Evolutionary conservation across 176 grass and related monocot genomes (phyloP).

Genomic region (Areca catechu): DNA sequence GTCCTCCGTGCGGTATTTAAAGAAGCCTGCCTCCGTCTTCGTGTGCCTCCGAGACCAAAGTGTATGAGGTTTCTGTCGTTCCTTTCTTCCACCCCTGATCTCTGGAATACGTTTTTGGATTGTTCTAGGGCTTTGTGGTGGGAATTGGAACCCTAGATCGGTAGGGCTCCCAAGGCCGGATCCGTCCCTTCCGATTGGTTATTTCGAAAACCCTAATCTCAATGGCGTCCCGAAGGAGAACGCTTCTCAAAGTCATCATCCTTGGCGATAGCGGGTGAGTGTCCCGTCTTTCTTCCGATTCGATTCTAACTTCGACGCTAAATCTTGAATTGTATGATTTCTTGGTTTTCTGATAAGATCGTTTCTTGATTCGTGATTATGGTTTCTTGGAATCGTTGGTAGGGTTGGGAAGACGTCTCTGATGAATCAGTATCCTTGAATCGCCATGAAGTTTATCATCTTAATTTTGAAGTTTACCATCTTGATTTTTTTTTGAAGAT

Average conservation of each 20-base stretch:
- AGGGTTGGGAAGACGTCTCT: slow-evolving; percentile 97
- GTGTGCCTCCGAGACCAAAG: no score
- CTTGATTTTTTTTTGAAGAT: no score
- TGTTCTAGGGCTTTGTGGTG: no score
- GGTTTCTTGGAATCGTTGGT: slow-evolving; percentile 5
- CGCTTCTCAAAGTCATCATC: slow-evolving; percentile 55
- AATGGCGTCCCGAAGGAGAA: slow-evolving; percentile 79
- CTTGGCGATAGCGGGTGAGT: slow-evolving; percentile 21
- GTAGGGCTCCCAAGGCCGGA: no score
- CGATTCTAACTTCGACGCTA: background rate
- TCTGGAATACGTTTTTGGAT: no score
- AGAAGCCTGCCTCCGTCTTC: no score
- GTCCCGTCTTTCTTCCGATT: background rate
- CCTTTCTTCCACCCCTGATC: no score
- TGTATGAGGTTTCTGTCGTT: no score
- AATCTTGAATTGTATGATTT: background rate
- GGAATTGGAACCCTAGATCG: no score
- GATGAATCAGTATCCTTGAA: slow-evolving; percentile 96
- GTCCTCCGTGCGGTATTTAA: no score
- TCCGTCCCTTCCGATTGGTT: no score
- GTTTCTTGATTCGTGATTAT: slow-evolving; percentile 1
- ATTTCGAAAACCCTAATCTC: background rate
- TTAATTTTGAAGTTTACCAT: no score
- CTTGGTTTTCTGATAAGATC: slow-evolving; percentile 11
- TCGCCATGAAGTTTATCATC: slow-evolving; percentile 1